Evolutionary conservation across 2,329 filamentous ascomycete species (phyloP).

Genomic region (Sarocladium kiliense): DNA sequence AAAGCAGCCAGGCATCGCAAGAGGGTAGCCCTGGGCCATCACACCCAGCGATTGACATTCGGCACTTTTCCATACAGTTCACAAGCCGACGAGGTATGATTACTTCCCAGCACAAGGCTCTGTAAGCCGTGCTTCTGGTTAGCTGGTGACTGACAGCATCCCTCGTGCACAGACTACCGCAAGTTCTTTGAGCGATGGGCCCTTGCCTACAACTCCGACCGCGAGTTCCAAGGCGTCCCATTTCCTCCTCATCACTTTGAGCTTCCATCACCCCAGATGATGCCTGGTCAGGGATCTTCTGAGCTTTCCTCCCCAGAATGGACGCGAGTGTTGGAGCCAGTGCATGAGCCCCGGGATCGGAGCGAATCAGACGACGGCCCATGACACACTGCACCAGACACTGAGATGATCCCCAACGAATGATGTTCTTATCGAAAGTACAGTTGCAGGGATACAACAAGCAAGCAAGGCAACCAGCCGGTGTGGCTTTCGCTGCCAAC

Average conservation of each 20-base stretch:
- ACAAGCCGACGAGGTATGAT: constrained; percentile 39
- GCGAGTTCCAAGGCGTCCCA: constrained; percentile 39
- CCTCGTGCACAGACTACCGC: constrained; percentile 32
- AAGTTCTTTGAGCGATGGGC: constrained; percentile 43
- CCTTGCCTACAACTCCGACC: constrained; percentile 39
- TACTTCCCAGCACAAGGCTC: constrained; percentile 9
- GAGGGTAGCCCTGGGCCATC: constrained; percentile 9
- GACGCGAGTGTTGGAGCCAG: constrained; percentile 20
- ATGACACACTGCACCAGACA: not conserved
- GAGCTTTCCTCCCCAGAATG: constrained; percentile 20
- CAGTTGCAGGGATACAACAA: too few species aligned
- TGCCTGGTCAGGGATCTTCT: constrained; percentile 22
- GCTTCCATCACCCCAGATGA: constrained; percentile 42
- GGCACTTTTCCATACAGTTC: constrained; percentile 46
- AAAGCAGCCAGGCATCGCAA: not conserved
- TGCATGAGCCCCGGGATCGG: constrained; percentile 22
- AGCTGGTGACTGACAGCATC: not conserved
- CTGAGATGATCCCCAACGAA: too few species aligned
- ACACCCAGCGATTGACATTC: constrained; percentile 32
- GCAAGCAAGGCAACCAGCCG: not conserved
- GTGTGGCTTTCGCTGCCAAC: not conserved
- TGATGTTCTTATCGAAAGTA: too few species aligned
- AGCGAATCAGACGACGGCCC: constrained; percentile 4
- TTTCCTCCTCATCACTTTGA: constrained; percentile 42
- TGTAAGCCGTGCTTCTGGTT: too few species aligned